phyloP scores from a whole-genome alignment of 73 alveolate genomes.

The Uronychia binucleata region DNA sequence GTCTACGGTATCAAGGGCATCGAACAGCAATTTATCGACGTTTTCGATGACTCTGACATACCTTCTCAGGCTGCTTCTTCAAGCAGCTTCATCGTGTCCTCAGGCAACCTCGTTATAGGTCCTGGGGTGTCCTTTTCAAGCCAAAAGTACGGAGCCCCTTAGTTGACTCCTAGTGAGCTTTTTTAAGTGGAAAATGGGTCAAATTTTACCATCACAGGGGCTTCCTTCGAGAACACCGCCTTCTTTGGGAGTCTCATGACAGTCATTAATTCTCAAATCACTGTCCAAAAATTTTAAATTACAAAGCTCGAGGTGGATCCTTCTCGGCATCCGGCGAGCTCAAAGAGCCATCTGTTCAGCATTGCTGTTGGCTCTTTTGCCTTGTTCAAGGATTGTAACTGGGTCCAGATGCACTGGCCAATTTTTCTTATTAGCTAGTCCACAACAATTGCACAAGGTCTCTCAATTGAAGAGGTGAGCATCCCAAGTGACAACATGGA shows the following conservation, averaged over 20 bases:
- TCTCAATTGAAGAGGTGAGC: too few species aligned
- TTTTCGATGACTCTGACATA: too few species aligned
- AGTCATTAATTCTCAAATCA: background rate
- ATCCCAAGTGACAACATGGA: too few species aligned
- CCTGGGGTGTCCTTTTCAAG: background rate
- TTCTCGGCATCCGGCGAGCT: too few species aligned
- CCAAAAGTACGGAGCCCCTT: background rate
- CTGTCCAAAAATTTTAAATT: background rate
- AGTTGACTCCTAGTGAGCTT: background rate
- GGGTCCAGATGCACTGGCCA: background rate
- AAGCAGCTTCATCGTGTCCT: background rate
- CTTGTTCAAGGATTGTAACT: background rate
- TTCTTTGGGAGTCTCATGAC: background rate
- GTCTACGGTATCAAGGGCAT: too few species aligned
- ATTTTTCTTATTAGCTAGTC: background rate
- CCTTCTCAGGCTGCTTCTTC: too few species aligned
- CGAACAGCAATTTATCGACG: too few species aligned
- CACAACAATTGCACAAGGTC: too few species aligned
- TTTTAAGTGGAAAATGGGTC: background rate
- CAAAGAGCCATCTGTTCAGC: background rate
- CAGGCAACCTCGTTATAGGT: background rate
- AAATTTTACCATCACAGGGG: background rate
- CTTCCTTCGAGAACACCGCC: background rate
- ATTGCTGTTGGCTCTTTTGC: background rate
- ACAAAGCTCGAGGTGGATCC: background rate